Base-by-base conservation (phyloP, 2,329 filamentous ascomycete genomes). In the Drechmeria coniospora region DNA sequence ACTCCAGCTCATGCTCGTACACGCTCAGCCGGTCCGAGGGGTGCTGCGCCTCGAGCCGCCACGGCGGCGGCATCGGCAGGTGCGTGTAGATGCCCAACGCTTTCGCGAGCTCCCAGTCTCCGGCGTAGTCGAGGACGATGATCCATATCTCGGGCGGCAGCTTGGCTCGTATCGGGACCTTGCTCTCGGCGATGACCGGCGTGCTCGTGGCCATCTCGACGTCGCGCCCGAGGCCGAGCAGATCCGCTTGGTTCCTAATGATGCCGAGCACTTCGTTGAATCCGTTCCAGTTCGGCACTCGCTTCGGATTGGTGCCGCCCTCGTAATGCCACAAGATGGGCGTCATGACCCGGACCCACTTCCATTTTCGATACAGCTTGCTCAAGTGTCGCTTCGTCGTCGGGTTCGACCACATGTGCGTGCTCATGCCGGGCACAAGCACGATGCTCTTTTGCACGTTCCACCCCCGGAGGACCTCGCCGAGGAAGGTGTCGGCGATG, bases 81-180 rank as follows among this genome's bases (percentile, higher is more conserved):
- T 70, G 83, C 2, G 83, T 83, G 44, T 79, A 87, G 24, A 94
- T 69, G 31, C 79, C 75, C 5, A 94, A 61, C 1, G 80, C 77
- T 38, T 76, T 76, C 8, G 87, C 79, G 13, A 92, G 62, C 53
- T 94, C 87, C 87, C 87, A 95, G 49, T 95, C 87, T 23, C 74
- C 74, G 1, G 84, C 71, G 36, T 77, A 73, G 37, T 92, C 80
- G 23, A 94, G 72, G 26, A 95, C 79, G 32, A 87, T 78, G 18
- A 78, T 78, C 83, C 86, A 93, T 21, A 94, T 67, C 52, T 95
- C 87, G 0, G 79, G 73, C 1, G 87, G 87, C 1, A 95, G 59
- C 23, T 59, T 59, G 13, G 53, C 54, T 30, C 54, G 53, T 26
- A 49, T 40, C 31, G 41, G 46, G 23, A 46, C 44, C 21, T 47